Conservation (phyloP, 371 early-diverging fungal genomes). For the Actinomucor elegans region DNA sequence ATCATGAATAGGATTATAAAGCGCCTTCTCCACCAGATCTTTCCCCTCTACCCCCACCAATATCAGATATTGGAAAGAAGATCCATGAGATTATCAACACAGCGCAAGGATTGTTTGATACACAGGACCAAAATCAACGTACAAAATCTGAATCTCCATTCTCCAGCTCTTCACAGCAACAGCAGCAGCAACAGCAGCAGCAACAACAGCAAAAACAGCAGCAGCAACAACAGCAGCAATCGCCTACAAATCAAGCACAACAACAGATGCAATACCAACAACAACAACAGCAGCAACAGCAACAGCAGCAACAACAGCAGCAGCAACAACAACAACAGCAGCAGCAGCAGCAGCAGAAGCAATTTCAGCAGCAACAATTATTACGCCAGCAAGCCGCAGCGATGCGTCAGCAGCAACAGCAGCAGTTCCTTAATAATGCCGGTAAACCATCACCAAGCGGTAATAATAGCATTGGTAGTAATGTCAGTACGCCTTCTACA, state of each 20-base stretch:
- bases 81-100: constrained; percentile 36
- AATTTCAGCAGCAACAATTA: constrained; percentile 3
- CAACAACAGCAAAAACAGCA: no score
- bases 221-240: neutral
- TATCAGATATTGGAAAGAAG: constrained; percentile 27
- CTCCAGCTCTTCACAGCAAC: constrained; percentile 11
- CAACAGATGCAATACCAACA: constrained; percentile 9
- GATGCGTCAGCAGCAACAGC: constrained; percentile 9
- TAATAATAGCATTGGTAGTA: constrained; percentile 1
- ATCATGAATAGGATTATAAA: constrained; percentile 32
- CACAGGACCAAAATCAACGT: constrained; percentile 1
- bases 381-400: constrained; percentile 10
- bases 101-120: constrained; percentile 30
- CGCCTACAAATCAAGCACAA: neutral
- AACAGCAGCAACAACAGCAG: neutral
- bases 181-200: constrained; percentile 17
- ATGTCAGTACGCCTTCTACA: neutral
- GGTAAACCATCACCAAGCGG: neutral
- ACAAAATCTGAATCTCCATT: constrained; percentile 14
- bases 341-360: constrained; percentile 16
- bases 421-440: neutral
- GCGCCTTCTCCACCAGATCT: constrained; percentile 42
- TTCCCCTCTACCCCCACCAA: constrained; percentile 40
- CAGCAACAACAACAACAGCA: constrained; percentile 6
- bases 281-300: constrained; percentile 15